phyloP scores from a whole-genome alignment of 2,329 filamentous ascomycete species.

The Fusarium sp. region DNA sequence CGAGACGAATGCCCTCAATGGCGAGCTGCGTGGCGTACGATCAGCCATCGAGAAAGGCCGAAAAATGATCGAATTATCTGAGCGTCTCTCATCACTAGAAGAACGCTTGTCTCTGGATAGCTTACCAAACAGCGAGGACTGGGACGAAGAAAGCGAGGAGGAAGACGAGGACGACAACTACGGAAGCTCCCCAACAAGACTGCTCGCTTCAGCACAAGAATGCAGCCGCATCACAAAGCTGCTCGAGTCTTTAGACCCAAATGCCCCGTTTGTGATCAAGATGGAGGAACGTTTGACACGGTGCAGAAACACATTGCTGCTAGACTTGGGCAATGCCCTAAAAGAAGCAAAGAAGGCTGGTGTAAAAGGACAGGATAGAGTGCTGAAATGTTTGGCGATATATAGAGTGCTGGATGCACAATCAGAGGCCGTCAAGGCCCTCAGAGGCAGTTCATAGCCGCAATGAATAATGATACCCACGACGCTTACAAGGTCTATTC shows the following conservation, averaged over 20 bases:
- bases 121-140: conserved; percentile 40
- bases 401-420: conserved; percentile 64
- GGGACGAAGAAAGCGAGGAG: conserved; percentile 54
- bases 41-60: conserved; percentile 69
- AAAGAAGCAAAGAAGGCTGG: conserved; percentile 57
- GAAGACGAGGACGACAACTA: conserved; percentile 51
- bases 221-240: conserved; percentile 55
- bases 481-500: conserved; percentile 33
- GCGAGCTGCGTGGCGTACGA: conserved; percentile 73
- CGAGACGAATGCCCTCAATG: conserved; percentile 70
- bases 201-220: conserved; percentile 57
- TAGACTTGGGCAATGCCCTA: conserved; percentile 63
- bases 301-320: conserved; percentile 65
- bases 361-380: conserved; percentile 52
- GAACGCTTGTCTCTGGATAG: conserved; percentile 66
- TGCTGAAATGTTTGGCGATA: conserved; percentile 62
- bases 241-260: conserved; percentile 56
- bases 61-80: conserved; percentile 73
- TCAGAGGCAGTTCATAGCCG: conserved; percentile 51
- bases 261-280: conserved; percentile 60
- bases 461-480: conserved; percentile 45
- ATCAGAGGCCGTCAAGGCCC: conserved; percentile 59
- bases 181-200: conserved; percentile 58
- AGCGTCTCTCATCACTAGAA: conserved; percentile 70
- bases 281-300: conserved; percentile 60